These are phyloP conservation scores for Fusarium acutatum DNA, from an alignment of 2,329 filamentous ascomycete species.

Conservation along the genomic window DNA sequence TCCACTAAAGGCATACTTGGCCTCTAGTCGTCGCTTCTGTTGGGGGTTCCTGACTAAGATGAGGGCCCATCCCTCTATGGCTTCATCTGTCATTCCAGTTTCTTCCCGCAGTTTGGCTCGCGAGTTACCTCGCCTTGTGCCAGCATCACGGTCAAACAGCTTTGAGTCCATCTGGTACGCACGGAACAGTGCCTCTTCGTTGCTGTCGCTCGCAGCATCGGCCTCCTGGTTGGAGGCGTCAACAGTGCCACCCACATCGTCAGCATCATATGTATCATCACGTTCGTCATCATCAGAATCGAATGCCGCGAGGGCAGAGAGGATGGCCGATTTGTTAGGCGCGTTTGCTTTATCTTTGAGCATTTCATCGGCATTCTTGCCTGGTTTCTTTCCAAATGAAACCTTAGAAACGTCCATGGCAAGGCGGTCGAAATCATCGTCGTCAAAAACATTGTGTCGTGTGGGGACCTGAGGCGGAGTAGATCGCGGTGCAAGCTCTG, in stretches of 20 bases:
- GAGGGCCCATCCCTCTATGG: constrained; percentile 91
- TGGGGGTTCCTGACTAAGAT: constrained; percentile 81
- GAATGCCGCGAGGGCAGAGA: constrained; percentile 87
- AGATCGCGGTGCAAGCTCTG: constrained; percentile 64
- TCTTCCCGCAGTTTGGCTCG: constrained; percentile 74
- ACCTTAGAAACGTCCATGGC: constrained; percentile 72
- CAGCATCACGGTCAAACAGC: constrained; percentile 75
- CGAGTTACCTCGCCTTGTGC: constrained; percentile 70
- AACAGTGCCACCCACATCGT: constrained; percentile 89
- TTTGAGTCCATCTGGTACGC: constrained; percentile 72
- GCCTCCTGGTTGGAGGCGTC: constrained; percentile 71
- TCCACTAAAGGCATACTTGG: constrained; percentile 73
- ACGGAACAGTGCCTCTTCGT: constrained; percentile 78
- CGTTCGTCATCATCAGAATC: constrained; percentile 96
- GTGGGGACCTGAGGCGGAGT: constrained; percentile 65
- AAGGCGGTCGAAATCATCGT: constrained; percentile 81
- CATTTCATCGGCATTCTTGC: constrained; percentile 75
- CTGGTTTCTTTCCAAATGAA: constrained; percentile 78
- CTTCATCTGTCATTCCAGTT: constrained; percentile 91
- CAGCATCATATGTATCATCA: constrained; percentile 95
- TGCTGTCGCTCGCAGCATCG: constrained; percentile 57
- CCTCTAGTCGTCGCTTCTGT: constrained; percentile 74
- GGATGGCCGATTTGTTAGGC: constrained; percentile 83
- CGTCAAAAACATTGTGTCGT: constrained; percentile 79
- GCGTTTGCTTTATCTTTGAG: constrained; percentile 71